Percentiles rank a stretch among this genome's conserved stretches.
Evolutionary conservation across 73 alveolate genomes (phyloP).

Genomic region (Diophrys appendiculata): DNA sequence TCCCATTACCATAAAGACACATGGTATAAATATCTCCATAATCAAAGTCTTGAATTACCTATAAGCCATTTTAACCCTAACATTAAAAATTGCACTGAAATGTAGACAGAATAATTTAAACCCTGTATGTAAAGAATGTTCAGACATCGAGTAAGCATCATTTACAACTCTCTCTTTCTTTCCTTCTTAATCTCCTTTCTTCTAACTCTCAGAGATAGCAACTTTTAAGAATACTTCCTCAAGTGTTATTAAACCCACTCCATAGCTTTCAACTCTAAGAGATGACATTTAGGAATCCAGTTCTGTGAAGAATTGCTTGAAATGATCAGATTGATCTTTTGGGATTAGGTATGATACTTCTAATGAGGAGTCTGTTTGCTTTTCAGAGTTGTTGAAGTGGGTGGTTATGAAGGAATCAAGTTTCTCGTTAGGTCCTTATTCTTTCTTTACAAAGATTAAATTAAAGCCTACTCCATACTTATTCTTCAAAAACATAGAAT

Average conservation of each 20-base stretch:
- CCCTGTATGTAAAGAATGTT: constrained; percentile 49
- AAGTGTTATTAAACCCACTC: constrained; percentile 76
- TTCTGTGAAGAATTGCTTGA: constrained; percentile 76
- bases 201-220: constrained; percentile 64
- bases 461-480: constrained; percentile 97
- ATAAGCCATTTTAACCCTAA: constrained; percentile 39
- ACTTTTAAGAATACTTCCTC: constrained; percentile 79
- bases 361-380: constrained; percentile 55
- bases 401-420: constrained; percentile 40
- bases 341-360: constrained; percentile 79
- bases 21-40: constrained; percentile 71
- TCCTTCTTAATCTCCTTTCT: constrained; percentile 16
- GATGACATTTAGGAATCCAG: constrained; percentile 64
- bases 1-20: constrained; percentile 67
- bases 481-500: constrained; percentile 90
- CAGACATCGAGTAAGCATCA: constrained; percentile 67
- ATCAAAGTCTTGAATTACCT: constrained; percentile 69
- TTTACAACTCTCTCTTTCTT: neutral
- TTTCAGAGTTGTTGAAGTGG: constrained; percentile 21
- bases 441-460: constrained; percentile 69
- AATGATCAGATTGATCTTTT: constrained; percentile 45
- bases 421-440: constrained; percentile 42
- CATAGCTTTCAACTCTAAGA: constrained; percentile 79
- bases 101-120: constrained; percentile 47
- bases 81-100: constrained; percentile 54